Base-by-base conservation (phyloP, 2,329 filamentous ascomycete species). In the Didymella glomerata region DNA sequence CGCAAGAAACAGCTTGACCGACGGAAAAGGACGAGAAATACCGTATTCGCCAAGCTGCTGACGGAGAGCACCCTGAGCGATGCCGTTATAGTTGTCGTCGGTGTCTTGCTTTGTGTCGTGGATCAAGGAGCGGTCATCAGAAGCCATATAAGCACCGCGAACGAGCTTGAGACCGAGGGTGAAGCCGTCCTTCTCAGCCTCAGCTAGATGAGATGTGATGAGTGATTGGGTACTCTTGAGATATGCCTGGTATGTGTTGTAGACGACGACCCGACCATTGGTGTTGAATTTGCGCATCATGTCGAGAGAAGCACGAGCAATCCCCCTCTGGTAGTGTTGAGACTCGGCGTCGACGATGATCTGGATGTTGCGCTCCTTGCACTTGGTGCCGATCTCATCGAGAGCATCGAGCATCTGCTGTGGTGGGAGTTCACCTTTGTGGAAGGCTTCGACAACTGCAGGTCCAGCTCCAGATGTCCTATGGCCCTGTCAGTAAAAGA, bases 1-100 rank as follows among this genome's bases (percentile, higher is more conserved):
- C 3, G 92, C 93, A 11, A 97, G 82, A 20, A 96, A 87, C 18
- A 96, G 77, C 53, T 83, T 79, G 36, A 85, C 75, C 16, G 79
- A 72, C 0, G 77, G 76, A 60, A 84, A 73, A 0, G 65, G 70
- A 13, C 61, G 65, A 14, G 67, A 56, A 13, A 57, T 48, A 14
- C 69, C 71, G 22, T 69, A 74, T 8, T 61, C 53, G 14, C 66
- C 67, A 4, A 73, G 65, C 7, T 72, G 67, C 30, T 68, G 70
- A n/a, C 66, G 65, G 8, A 75, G 64, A 10, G 68, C 70, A 84
- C 85, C 57, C 85, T 85, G 2, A 86, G 84, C 62, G 92, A 86
- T 38, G 80, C 60, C 82, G 72, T 97, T 86, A 79, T 93, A 97
- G 41, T 85, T 86, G 4, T 78, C 65, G 61, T 87, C 83, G 0